Base-by-base conservation (phyloP, 805 yeast species). In the Hanseniaspora taiwanica region DNA sequence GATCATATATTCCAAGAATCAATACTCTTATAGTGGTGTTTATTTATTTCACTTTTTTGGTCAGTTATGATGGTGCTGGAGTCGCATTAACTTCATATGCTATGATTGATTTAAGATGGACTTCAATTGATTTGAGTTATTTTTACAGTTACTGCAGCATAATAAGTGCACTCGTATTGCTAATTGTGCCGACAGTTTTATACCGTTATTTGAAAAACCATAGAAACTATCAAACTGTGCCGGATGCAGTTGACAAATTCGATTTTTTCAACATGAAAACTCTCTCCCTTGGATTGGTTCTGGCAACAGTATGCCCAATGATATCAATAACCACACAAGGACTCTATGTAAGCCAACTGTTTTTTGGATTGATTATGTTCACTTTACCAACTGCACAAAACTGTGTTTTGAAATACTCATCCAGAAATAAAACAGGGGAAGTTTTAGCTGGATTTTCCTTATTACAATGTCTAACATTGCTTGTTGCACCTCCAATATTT, bases 191-290 rank as follows among this genome's bases (percentile, higher is more conserved):
- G 3, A 12, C 9, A 4, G 8, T 12, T 17, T 16, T 33, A 9
- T 29, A 29, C 18, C n/a, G 13, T 13, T 18, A 20, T 12, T 10
- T 33, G n/a, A 12, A 9, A 14, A 49, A 50, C 25, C 46, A 33
- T 6, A 33, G 12, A 33, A 19, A 13, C 4, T 34, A 6, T 10
- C 44, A 14, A 8, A 20, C 19, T 4, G 6, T 20, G 6, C 50
- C 58, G 17, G 48, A 55, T 9, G 62, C 68, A 13, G 56, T 77
- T 14, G 91, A 81, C 55, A 50, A 55, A 48, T 56, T 71, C 27
- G 81, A 76, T 49, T 60, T 59, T n/a, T 29, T 29, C 18, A 29
- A 29, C 18, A 29, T 16, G 6, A 16, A 18, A 18, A 6, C 14
- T n/a, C 14, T 29, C 13, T 29, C 33, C 8, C 10, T 29, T n/a